Evolutionary conservation across 495 filamentous ascomycete species (phyloP), one percentile per base, ranked within the genome.

Genomic region (Lasiosphaeria ovina): DNA sequence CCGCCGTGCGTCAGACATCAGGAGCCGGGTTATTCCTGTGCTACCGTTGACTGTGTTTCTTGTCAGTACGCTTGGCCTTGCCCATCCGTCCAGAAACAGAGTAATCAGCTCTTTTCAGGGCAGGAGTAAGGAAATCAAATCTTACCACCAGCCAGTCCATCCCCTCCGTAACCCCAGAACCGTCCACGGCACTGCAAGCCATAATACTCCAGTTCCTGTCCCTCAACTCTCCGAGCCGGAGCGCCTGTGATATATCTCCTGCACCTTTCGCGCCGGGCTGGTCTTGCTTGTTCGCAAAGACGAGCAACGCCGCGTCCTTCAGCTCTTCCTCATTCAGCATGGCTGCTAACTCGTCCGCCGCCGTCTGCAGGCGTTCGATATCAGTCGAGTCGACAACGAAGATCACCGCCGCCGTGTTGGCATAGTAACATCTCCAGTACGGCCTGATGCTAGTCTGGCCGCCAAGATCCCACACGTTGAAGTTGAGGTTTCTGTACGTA

Each of bases 191-290:
- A 69, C 89, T 93, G 75, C 94, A 98, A 24, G 92, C 93, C 65
- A 98, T 91, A 70, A 98, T 98, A 70, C 91, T 98, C 94, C 94
- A 98, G 81, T 97, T 98, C 66, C 94, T 83, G 77, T 98, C 95
- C 66, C 92, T 87, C 63, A 98, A 74, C 66, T 96, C 91, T 50
- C 91, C 93, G 52, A 98, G 76, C 66, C 87, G 87, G 73, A 98
- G 76, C 24, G 91, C 94, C 74, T 97, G 93, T 51, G 89, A 93
- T 65, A 98, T 98, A 69, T 98, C 95, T 8, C 92, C 94, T 3
- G 95, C 94, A 0, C 94, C 95, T 74, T 96, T 95, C 35, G 94
- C 93, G 24, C 94, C 95, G 3, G 94, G 94, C 69, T 98, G 94
- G 76, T 98, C 94, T 69, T 98, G 95, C 77, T 98, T 98, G 77